These are phyloP conservation scores for Limonomyces culmigenus DNA, from an alignment of 1,284 basidiomycete genomes.

Conservation along the genomic window DNA sequence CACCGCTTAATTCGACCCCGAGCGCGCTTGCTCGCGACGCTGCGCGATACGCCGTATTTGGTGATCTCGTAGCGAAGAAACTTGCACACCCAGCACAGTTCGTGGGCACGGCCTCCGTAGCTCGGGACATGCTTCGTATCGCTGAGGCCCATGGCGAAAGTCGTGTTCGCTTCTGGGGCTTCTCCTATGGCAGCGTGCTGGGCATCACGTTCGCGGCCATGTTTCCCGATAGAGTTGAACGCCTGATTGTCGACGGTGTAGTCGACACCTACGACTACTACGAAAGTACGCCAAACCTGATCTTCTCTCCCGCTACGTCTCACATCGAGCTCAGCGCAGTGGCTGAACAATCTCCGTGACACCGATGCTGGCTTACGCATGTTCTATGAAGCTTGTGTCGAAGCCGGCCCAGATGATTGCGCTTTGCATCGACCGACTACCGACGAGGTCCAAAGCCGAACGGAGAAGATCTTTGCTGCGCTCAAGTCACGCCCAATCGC, in stretches of 20 bases:
- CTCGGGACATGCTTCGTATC: conserved; percentile 32
- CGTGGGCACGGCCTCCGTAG: conserved; percentile 26
- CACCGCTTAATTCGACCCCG: neutral
- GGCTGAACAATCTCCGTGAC: conserved; percentile 12
- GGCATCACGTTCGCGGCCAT: conserved; percentile 26
- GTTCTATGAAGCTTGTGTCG: conserved; percentile 20
- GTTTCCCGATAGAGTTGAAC: conserved; percentile 23
- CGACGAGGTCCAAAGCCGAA: conserved; percentile 1
- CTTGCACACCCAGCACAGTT: conserved; percentile 16
- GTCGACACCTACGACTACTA: conserved; percentile 9
- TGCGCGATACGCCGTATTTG: neutral
- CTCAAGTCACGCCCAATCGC: conserved; percentile 2
- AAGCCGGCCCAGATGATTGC: conserved; percentile 20
- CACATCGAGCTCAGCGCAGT: conserved; percentile 5
- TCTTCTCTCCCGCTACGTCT: neutral
- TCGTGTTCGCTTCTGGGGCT: conserved; percentile 34
- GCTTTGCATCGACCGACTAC: conserved; percentile 18
- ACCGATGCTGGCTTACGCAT: conserved; percentile 12
- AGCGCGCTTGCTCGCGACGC: neutral
- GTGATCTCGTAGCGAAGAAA: conserved; percentile 8
- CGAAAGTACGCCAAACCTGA: neutral
- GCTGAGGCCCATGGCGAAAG: conserved; percentile 23
- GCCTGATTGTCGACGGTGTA: conserved; percentile 17
- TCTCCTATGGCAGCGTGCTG: conserved; percentile 31
- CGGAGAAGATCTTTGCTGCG: neutral